Conservation (phyloP, 108 stramenopile species). For the Pseudonitzschia multiseries region DNA sequence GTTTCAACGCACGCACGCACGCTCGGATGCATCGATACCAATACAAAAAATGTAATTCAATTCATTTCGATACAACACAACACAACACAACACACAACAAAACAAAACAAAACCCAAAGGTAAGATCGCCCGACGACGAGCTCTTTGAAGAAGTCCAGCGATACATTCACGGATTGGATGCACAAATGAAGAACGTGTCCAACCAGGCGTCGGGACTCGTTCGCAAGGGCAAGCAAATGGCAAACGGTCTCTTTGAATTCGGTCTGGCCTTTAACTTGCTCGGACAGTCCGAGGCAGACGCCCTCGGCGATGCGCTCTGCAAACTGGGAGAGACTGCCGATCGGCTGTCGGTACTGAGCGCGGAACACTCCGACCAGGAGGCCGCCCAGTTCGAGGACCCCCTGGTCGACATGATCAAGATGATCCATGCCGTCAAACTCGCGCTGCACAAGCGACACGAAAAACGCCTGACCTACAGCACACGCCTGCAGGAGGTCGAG, state of each 20-base stretch:
- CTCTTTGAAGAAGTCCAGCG: slow-evolving; percentile 90
- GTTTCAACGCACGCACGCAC: too few species aligned
- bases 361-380: slow-evolving; percentile 90
- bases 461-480: slow-evolving; percentile 81
- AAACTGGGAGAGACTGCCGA: slow-evolving; percentile 89
- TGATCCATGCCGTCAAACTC: slow-evolving; percentile 91
- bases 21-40: too few species aligned
- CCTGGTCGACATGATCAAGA: slow-evolving; percentile 92
- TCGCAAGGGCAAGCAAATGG: slow-evolving; percentile 91
- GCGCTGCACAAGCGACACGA: slow-evolving; percentile 90
- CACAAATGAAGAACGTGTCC: slow-evolving; percentile 91
- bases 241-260: slow-evolving; percentile 94
- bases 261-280: slow-evolving; percentile 94
- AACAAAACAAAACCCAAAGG: not conserved
- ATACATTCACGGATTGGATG: slow-evolving; percentile 86
- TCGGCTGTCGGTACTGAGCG: slow-evolving; percentile 63
- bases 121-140: slow-evolving; percentile 81
- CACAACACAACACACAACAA: too few species aligned
- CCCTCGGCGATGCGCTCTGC: slow-evolving; percentile 79
- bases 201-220: slow-evolving; percentile 89
- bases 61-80: not conserved
- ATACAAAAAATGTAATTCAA: too few species aligned
- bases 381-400: slow-evolving; percentile 88
- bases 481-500: slow-evolving; percentile 73
- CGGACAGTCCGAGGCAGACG: slow-evolving; percentile 90